Base-by-base conservation (phyloP, 2,329 filamentous ascomycete genomes). In the Ilyonectria destructans region DNA sequence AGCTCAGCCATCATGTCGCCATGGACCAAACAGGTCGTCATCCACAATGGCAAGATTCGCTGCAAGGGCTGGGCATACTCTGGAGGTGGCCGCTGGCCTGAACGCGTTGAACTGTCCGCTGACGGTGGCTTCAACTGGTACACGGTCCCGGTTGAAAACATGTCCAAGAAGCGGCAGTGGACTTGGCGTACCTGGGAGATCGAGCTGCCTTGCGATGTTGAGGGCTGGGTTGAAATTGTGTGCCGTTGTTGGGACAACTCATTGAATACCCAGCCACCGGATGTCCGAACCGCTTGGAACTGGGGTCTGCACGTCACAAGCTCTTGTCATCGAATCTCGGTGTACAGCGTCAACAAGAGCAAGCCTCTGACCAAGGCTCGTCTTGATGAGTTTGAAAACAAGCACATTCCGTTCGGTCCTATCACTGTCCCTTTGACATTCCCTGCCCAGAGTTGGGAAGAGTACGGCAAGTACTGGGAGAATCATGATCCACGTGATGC, bases 111-210 rank as follows among this genome's bases (percentile, higher is more conserved):
- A 71, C 82, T 93, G 2, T 89, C 86, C 3, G 82, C 84, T 0
- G 90, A 92, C 71, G 90, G 91, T 0, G 90, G 91, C 0, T 87
- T 85, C 70, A 85, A 85, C 15, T 92, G 90, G 90, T 92, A 92
- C 68, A 82, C 86, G 10, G 88, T 92, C 0, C 90, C 90, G 0
- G 80, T 81, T 1, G 85, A 90, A 56, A 89, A 91, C 2, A 68
- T 93, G 68, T 88, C 86, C 3, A 84, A 83, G 69, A 93, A 93
- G 78, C 86, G 88, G 56, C 88, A 85, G 55, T 89, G 87, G 73
- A 86, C 88, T 0, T 93, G 91, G 91, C 81, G 91, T 13, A 85
- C 85, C 0, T 93, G 91, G 91, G 82, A 88, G 63, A 84, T 86
- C 1, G 87, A 91, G 1, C 74, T 93, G 1, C 91, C 91, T 0